Evolutionary conservation across 2,329 filamentous ascomycete species (phyloP).

Genomic region (Colletotrichum euphorbiae): DNA sequence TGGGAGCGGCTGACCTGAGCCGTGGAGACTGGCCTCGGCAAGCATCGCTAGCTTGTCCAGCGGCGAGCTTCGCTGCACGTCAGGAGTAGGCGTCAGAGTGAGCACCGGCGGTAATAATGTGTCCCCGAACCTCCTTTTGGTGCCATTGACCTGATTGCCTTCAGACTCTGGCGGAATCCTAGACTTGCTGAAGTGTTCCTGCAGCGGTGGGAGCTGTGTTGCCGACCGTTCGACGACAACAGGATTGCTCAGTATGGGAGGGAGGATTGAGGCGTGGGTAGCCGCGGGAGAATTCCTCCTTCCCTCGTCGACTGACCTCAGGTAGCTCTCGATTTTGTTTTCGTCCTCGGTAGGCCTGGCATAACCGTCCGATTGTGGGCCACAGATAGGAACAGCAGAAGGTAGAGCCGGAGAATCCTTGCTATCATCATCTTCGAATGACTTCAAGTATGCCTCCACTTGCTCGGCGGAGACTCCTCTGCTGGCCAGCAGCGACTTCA

Average conservation of each 20-base stretch:
- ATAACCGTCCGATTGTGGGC: neutral
- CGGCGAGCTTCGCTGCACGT: conserved; percentile 34
- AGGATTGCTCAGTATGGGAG: conserved; percentile 26
- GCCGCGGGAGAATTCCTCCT: conserved; percentile 42
- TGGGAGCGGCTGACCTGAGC: conserved; percentile 8
- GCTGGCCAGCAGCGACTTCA: conserved; percentile 56
- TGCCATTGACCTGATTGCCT: neutral
- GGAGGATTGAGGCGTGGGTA: conserved; percentile 8
- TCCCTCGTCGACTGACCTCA: conserved; percentile 41
- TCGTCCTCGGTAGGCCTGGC: neutral
- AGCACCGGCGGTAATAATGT: conserved; percentile 31
- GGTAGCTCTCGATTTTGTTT: neutral
- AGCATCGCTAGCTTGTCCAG: conserved; percentile 54
- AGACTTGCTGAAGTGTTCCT: conserved; percentile 31
- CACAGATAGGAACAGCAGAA: neutral
- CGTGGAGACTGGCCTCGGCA: conserved; percentile 49
- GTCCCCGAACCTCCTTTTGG: conserved; percentile 31
- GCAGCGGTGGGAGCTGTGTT: conserved; percentile 21
- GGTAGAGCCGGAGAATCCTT: conserved; percentile 42
- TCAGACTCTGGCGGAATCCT: conserved; percentile 22
- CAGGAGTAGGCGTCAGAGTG: conserved; percentile 33
- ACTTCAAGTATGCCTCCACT: conserved; percentile 54
- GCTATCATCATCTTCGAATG: conserved; percentile 47
- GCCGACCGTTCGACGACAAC: conserved; percentile 26
- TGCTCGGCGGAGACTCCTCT: conserved; percentile 53